Evolutionary conservation across 306 rosid genomes (phyloP).

Genomic region (Cicer arietinum): DNA sequence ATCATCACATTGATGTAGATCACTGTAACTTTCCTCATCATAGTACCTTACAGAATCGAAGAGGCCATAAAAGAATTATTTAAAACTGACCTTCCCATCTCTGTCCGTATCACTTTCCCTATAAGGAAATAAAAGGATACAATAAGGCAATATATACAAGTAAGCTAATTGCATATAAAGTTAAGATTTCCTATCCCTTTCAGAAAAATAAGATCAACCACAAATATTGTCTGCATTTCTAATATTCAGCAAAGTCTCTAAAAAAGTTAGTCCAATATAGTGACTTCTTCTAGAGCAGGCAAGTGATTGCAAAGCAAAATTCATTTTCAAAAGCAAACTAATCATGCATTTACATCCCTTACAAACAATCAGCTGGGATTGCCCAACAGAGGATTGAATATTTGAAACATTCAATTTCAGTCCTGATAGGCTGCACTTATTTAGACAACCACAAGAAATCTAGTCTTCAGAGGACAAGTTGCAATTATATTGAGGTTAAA

Average conservation of each 20-base stretch:
- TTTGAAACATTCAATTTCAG: neutral
- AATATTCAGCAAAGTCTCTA: neutral
- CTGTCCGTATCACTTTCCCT: constrained; percentile 88
- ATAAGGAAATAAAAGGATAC: constrained; percentile 35
- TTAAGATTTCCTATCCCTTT: constrained; percentile 25
- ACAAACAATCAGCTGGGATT: constrained; percentile 6
- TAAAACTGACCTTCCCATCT: constrained; percentile 84
- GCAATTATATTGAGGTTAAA: neutral
- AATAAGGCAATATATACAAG: constrained; percentile 31
- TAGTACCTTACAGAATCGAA: constrained; percentile 91
- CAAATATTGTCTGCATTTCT: neutral
- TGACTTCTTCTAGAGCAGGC: neutral
- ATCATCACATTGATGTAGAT: constrained; percentile 57
- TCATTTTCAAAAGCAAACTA: constrained; percentile 22
- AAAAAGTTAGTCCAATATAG: constrained; percentile 5
- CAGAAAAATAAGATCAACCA: constrained; percentile 8
- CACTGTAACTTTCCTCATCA: constrained; percentile 71
- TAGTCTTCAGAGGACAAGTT: constrained; percentile 1
- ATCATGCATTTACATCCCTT: neutral
- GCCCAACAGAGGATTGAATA: constrained; percentile 12
- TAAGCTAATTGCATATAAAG: constrained; percentile 22
- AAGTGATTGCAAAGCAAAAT: neutral
- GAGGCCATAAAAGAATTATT: constrained; percentile 89
- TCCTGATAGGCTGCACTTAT: neutral
- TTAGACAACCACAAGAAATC: neutral